Percentiles rank a stretch among this genome's conserved stretches.
Evolutionary conservation across 148 eudicot genomes (phyloP).

Genomic region (Vaccinium myrtillus): DNA sequence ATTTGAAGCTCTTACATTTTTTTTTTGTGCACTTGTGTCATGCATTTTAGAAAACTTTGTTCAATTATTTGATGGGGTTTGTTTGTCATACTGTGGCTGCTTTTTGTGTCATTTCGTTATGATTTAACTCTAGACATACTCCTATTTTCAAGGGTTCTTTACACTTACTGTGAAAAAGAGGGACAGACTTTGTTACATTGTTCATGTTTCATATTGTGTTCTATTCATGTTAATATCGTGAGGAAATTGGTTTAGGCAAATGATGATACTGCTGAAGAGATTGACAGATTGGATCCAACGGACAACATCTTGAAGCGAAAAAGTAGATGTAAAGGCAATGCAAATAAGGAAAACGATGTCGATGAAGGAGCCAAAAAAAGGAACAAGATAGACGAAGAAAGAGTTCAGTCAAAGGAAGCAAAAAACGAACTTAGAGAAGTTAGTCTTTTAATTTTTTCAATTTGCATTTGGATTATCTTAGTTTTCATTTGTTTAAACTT

Average conservation of each 20-base stretch:
- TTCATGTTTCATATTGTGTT: not conserved
- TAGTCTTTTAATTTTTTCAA: no score
- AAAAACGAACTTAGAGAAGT: constrained; percentile 58
- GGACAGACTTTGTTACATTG: not conserved
- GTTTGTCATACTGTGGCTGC: not conserved
- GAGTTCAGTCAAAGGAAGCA: constrained; percentile 48
- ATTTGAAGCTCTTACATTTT: not conserved
- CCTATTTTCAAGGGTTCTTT: not conserved
- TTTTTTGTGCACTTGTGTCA: not conserved
- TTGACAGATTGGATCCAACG: constrained; percentile 17
- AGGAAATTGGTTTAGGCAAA: constrained; percentile 30
- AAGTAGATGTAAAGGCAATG: constrained; percentile 25
- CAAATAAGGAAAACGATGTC: constrained; percentile 32
- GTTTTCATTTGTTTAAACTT: no score
- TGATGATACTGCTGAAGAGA: constrained; percentile 34
- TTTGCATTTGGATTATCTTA: no score
- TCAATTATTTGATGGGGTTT: not conserved
- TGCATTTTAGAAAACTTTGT: not conserved
- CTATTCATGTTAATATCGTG: not conserved
- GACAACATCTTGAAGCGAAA: constrained; percentile 20
- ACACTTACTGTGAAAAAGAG: not conserved
- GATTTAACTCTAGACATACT: not conserved
- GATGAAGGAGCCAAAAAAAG: constrained; percentile 29
- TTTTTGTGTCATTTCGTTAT: not conserved
- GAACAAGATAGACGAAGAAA: constrained; percentile 59